Percentiles rank a stretch among this genome's conserved stretches.
Evolutionary conservation across 2,329 filamentous ascomycete species (phyloP).

Genomic region (Leptodontidium sp.): DNA sequence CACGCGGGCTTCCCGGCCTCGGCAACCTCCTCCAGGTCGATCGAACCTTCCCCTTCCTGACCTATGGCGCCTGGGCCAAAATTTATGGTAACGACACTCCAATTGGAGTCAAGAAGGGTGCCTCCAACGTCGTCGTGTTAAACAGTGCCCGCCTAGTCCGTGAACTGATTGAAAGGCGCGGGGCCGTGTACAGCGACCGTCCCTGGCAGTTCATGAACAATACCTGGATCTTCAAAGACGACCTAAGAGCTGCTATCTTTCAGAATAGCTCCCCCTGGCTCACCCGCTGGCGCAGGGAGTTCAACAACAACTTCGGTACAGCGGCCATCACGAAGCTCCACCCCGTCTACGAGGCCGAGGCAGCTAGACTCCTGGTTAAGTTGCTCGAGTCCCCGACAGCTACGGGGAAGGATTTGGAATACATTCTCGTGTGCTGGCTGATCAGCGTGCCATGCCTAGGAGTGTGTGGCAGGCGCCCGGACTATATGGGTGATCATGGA

Average conservation of each 20-base stretch:
- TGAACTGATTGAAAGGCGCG: constrained; percentile 10
- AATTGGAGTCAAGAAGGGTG: background rate
- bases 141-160: background rate
- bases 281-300: background rate
- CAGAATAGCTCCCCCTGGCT: background rate
- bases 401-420: background rate
- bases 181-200: constrained; percentile 11
- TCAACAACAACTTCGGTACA: background rate
- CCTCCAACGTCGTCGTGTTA: background rate
- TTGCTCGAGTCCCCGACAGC: background rate
- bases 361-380: background rate
- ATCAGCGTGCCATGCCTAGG: background rate
- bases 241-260: background rate
- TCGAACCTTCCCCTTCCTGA: constrained; percentile 4
- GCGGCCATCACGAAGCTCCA: background rate
- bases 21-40: constrained; percentile 12
- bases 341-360: background rate
- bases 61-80: constrained; percentile 10
- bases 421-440: background rate
- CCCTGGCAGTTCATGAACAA: background rate
- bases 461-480: background rate
- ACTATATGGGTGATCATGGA: background rate
- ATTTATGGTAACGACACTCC: background rate
- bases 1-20: constrained; percentile 9
- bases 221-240: background rate